Evolutionary conservation across 1,139 yeast species (phyloP).

Genomic region (Lodderomyces margitis): DNA sequence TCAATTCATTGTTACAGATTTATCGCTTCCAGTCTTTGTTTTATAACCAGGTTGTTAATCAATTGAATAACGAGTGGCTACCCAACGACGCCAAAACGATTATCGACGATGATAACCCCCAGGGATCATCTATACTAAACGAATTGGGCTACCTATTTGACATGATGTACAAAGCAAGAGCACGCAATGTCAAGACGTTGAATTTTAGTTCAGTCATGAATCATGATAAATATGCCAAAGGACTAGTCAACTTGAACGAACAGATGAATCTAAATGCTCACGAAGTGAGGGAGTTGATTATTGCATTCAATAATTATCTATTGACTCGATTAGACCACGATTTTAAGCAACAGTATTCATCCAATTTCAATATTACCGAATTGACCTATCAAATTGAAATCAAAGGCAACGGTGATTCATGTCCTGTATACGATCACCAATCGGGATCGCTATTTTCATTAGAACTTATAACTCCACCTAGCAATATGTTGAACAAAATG

Average conservation of each 20-base stretch:
- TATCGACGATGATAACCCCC: slow-evolving; percentile 27
- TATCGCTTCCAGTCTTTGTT: slow-evolving; percentile 74
- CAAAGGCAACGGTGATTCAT: slow-evolving; percentile 28
- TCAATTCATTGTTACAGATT: slow-evolving; percentile 79
- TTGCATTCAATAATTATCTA: slow-evolving; percentile 59
- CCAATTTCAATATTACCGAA: slow-evolving; percentile 16
- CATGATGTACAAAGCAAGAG: slow-evolving; percentile 82
- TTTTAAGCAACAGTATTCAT: slow-evolving; percentile 31
- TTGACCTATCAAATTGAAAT: slow-evolving; percentile 41
- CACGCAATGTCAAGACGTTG: slow-evolving; percentile 66
- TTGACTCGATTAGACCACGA: slow-evolving; percentile 51
- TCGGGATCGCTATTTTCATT: slow-evolving; percentile 22
- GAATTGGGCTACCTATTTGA: slow-evolving; percentile 89
- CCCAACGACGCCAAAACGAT: slow-evolving; percentile 38
- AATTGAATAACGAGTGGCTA: slow-evolving; percentile 58
- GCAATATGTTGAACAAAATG: slow-evolving; percentile 24
- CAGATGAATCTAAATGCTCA: slow-evolving; percentile 34
- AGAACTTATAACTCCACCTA: slow-evolving; percentile 36
- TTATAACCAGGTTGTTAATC: slow-evolving; percentile 60
- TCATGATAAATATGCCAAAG: slow-evolving; percentile 47
- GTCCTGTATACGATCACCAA: slow-evolving; percentile 33
- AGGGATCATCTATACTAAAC: slow-evolving; percentile 58
- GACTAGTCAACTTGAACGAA: slow-evolving; percentile 53
- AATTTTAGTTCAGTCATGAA: slow-evolving; percentile 59
- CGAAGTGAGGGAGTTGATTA: slow-evolving; percentile 41